Evolutionary conservation across 768 basidiomycete genomes (phyloP), one percentile per base, ranked within the genome.

Genomic region (Tricholoma sp.): DNA sequence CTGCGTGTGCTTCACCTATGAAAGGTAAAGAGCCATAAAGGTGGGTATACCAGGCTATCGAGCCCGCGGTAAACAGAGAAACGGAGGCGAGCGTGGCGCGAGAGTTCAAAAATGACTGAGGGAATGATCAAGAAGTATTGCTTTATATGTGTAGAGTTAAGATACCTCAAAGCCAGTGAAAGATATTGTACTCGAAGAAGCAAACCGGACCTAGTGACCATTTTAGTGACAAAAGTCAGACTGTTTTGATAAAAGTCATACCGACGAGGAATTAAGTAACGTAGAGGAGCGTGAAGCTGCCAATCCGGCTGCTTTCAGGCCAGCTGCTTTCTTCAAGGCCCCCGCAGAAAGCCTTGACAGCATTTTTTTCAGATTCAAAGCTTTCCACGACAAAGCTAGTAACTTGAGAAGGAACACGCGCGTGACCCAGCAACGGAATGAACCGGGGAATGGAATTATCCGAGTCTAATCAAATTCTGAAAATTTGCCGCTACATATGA

Each of bases 1-100:
- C 94, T 49, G 97, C 97, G 69, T 92, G 91, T 5, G 88, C 96
- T 74, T 97, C 88, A 58, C 89, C 85, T 63, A 98, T 67, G 76
- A 98, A 93, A 31, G 94, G 92, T 56, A 94, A 78, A 29, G 83
- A 77, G 61, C 95, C 97, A 72, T 94, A 98, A 57, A 94, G 83
- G 72, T 94, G 89, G 66, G 91, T 88, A 79, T 99, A 99, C 93
- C 93, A 97, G 55, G 92, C 93, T 72, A 97, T 83, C 49, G 96
- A 88, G 60, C 97, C 97, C 60, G 76, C 89, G 49, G 94, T 83
- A 70, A 91, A 72, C 57, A 87, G 76, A 50, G 91, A 84, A 59
- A 85, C 84, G 49, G 94, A 85, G 56, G 84, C 83, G 60, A 92
- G 81, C 22, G 89, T 82, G 57, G 84, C 78, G 69, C 85, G 86